Percentiles rank a stretch among this genome's conserved stretches.
These are phyloP conservation scores for Apophysomyces trapeziformis DNA, from an alignment of 371 early-diverging fungal species.

Conservation along the genomic window DNA sequence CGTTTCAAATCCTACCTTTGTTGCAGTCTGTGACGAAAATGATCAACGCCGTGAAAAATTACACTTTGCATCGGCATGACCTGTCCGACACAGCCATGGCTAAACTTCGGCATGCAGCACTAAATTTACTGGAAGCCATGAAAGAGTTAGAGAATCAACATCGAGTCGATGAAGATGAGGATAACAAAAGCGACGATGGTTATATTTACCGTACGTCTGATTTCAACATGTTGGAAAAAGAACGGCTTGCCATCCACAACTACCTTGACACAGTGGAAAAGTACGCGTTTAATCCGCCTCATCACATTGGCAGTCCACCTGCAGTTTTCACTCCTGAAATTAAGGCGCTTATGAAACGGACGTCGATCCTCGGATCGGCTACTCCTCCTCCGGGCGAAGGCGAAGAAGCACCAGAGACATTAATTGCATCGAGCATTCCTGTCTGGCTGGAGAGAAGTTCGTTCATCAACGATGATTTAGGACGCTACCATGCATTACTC, in stretches of 20 bases:
- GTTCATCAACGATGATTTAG: conserved; percentile 38
- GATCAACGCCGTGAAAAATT: conserved; percentile 46
- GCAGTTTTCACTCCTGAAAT: conserved; percentile 43
- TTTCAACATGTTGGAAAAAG: conserved; percentile 36
- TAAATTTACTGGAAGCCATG: conserved; percentile 40
- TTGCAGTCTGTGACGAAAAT: conserved; percentile 46
- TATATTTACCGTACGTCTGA: conserved; percentile 39
- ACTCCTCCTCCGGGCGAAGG: conserved; percentile 11
- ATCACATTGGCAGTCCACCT: conserved; percentile 48
- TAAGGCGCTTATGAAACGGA: conserved; percentile 37
- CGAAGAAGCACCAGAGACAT: conserved; percentile 1
- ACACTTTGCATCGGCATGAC: conserved; percentile 47
- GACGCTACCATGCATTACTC: conserved; percentile 48
- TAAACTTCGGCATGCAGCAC: conserved; percentile 37
- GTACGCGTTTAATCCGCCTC: conserved; percentile 49
- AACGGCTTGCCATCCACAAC: conserved; percentile 34
- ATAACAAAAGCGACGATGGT: conserved; percentile 19
- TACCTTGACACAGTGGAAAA: conserved; percentile 40
- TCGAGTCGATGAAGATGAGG: conserved; percentile 33
- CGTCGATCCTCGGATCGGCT: conserved; percentile 24
- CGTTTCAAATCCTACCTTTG: conserved; percentile 42
- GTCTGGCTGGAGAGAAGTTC: conserved; percentile 44
- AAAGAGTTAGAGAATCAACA: conserved; percentile 41
- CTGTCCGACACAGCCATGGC: conserved; percentile 33
- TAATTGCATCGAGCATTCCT: conserved; percentile 19